Evolutionary conservation across 169 alveolate species (phyloP), one percentile per base, ranked within the genome.

Genomic region (Cryptosporidium viatorum): DNA sequence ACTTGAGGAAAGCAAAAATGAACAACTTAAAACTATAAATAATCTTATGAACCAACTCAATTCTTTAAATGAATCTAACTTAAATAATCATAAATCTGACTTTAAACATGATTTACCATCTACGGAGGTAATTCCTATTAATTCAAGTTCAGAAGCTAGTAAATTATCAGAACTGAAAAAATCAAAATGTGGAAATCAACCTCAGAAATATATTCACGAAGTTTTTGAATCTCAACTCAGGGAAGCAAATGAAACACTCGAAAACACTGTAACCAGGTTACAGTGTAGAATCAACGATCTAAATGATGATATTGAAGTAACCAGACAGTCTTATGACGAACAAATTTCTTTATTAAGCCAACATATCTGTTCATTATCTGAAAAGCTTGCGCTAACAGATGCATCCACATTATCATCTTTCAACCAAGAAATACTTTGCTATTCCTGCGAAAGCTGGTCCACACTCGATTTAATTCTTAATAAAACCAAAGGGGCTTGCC

Each of bases 241-340:
- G 29, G 89, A 80, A 37, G 89, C 89, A 21, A 80, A 80, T 41
- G 89, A 80, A 80, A 80, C 89, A 39, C 62, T 80, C 51, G 89
- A 80, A 62, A 48, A 50, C 21, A 80, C 89, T 14, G 89, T 80
- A 18, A 59, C 35, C 7, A 80, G 69, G 35, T 33, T 58, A 18
- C 89, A 80, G 41, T 67, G n/a, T 33, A 16, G 67, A 41, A 80
- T 80, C 18, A 31, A 80, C 3, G 74, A 59, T 62, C 50, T 80
- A 2, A 80, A 59, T 41, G 89, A 80, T 62, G 89, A 80, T 62
- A 80, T 80, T 29, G 43, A 65, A 26, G 33, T 80, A 9, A 80
- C 89, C 39, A 80, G 68, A 37, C 35, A 67, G 39, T 80, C 89
- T 41, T 80, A 80, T 26, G 89, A 80, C 23, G 80, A 80, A 41